Percentiles rank a stretch among this genome's conserved stretches.
These are phyloP conservation scores for Cladosporium colombiae DNA, from an alignment of 2,329 filamentous ascomycete genomes.

Conservation along the genomic window DNA sequence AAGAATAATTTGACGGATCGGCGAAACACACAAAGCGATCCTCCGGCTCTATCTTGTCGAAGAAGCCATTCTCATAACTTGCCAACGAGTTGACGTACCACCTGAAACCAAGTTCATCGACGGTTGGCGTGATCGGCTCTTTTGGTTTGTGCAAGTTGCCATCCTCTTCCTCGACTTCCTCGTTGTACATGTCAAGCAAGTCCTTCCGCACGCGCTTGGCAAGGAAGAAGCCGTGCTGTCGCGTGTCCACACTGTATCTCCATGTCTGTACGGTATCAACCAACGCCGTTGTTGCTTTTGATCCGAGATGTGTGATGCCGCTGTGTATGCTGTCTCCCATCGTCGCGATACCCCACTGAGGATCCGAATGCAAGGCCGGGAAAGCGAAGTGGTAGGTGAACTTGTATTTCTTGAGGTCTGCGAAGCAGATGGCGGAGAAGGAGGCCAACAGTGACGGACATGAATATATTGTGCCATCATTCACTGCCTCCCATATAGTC, in stretches of 20 bases:
- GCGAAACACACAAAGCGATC: constrained; percentile 85
- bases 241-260: constrained; percentile 76
- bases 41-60: constrained; percentile 67
- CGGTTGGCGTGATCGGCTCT: constrained; percentile 51
- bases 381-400: constrained; percentile 99
- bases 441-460: constrained; percentile 88
- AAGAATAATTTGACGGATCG: constrained; percentile 86
- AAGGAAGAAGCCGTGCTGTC: constrained; percentile 95
- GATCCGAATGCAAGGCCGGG: constrained; percentile 86
- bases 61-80: constrained; percentile 84
- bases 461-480: constrained; percentile 93
- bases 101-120: constrained; percentile 62
- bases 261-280: constrained; percentile 85
- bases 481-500: constrained; percentile 97
- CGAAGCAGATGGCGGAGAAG: constrained; percentile 87
- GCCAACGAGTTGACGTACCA: constrained; percentile 80
- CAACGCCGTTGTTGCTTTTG: constrained; percentile 72
- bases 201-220: constrained; percentile 67
- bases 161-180: constrained; percentile 36
- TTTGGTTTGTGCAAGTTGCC: constrained; percentile 42
- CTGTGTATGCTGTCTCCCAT: constrained; percentile 35
- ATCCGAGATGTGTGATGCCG: constrained; percentile 56
- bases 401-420: constrained; percentile 94
- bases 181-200: constrained; percentile 36
- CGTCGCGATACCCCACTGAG: constrained; percentile 68